A percentile compares a stretch with the other conserved stretches of the same genome.
Evolutionary conservation across 2,329 filamentous ascomycete species (phyloP).

Genomic region (Myotisia sp.): DNA sequence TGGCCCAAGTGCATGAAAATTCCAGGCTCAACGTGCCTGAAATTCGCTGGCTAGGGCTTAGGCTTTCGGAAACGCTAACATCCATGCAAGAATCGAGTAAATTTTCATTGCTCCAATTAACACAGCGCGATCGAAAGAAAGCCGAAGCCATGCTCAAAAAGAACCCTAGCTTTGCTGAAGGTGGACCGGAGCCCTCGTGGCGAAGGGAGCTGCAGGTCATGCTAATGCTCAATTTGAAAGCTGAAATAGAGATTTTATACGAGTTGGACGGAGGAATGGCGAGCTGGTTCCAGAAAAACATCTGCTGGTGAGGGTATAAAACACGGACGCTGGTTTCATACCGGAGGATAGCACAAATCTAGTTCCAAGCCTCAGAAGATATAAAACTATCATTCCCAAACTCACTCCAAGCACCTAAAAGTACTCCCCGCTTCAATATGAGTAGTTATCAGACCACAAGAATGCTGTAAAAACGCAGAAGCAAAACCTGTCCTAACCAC

Average conservation of each 20-base stretch:
- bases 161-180: slow-evolving; percentile 29
- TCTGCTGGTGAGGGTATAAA: no score
- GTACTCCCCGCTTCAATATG: no score
- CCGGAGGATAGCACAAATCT: no score
- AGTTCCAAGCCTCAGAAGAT: no score
- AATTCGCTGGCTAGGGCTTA: slow-evolving; percentile 47
- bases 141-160: slow-evolving; percentile 39
- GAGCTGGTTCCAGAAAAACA: slow-evolving; percentile 29
- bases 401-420: no score
- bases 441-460: no score
- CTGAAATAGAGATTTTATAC: slow-evolving; percentile 45
- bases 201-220: slow-evolving; percentile 44
- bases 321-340: no score
- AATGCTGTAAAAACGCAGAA: no score
- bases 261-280: slow-evolving; percentile 30
- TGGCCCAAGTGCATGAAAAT: slow-evolving; percentile 41
- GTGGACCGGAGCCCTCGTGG: slow-evolving; percentile 33
- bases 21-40: slow-evolving; percentile 31
- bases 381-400: no score
- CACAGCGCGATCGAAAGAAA: slow-evolving; percentile 40
- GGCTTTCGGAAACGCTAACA: slow-evolving; percentile 24
- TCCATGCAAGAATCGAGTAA: slow-evolving; percentile 14
- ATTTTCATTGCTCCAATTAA: slow-evolving; percentile 33
- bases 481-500: no score
- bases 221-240: slow-evolving; percentile 49